phyloP scores from a whole-genome alignment of 495 filamentous ascomycete genomes.

The Xylaria scruposa region DNA sequence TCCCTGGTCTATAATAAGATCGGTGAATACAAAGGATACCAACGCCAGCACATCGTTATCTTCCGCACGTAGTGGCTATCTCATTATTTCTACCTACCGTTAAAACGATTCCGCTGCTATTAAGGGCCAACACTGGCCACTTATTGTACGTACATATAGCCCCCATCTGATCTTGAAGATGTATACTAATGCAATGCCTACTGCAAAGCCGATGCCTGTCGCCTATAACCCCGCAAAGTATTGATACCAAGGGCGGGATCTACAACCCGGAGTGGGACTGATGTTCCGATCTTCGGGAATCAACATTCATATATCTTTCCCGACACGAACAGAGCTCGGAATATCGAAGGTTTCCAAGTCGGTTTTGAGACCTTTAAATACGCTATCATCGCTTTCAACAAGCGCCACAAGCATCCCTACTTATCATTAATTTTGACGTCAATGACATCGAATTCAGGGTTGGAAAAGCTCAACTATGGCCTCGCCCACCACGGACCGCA shows the following conservation, averaged over 20 bases:
- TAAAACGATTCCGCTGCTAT: background rate
- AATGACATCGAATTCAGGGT: background rate
- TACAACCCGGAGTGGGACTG: background rate
- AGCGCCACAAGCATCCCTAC: background rate
- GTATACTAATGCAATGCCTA: background rate
- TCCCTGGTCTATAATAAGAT: slow-evolving; percentile 16
- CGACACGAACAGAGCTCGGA: background rate
- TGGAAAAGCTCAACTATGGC: background rate
- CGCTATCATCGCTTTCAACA: background rate
- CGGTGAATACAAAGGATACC: slow-evolving; percentile 4
- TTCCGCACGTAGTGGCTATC: background rate
- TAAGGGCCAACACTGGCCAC: background rate
- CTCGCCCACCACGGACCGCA: slow-evolving; percentile 14
- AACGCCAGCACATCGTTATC: background rate
- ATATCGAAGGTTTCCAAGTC: background rate
- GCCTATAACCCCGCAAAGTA: background rate
- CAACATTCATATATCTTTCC: background rate
- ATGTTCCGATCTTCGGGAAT: slow-evolving; percentile 18
- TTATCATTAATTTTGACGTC: background rate
- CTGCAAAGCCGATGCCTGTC: background rate
- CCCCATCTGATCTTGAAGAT: background rate
- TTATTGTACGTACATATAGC: background rate
- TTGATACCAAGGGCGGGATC: background rate
- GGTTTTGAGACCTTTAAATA: background rate
- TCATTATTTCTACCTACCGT: background rate